Conservation (phyloP, 257 asterid genomes). For the Solanum virginianum region DNA sequence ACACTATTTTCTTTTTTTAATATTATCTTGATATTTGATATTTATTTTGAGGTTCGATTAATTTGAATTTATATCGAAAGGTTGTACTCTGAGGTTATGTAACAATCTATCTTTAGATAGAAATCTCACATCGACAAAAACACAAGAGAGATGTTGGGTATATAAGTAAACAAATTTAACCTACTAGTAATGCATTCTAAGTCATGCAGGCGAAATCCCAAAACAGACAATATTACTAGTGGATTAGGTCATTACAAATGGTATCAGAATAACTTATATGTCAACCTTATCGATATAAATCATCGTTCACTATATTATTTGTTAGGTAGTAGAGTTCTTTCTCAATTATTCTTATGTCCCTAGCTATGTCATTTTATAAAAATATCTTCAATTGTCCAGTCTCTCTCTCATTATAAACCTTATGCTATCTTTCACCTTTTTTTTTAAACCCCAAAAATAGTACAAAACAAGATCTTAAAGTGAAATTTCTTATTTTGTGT, state of each 20-base stretch:
- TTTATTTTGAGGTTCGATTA: fast-evolving
- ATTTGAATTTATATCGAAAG: not conserved
- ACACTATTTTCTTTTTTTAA: not conserved
- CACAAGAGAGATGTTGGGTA: too few species aligned
- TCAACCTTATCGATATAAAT: too few species aligned
- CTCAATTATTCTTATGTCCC: not conserved
- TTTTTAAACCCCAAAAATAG: too few species aligned
- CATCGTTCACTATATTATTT: not conserved
- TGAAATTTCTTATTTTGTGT: not conserved
- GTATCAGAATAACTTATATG: too few species aligned
- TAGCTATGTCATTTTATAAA: not conserved
- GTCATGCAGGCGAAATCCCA: too few species aligned
- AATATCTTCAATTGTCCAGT: not conserved
- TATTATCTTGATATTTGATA: not conserved
- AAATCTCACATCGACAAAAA: too few species aligned
- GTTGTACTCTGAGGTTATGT: not conserved
- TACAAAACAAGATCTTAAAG: too few species aligned
- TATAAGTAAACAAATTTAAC: too few species aligned
- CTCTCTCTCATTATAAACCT: not conserved
- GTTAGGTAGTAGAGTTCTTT: not conserved
- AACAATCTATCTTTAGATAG: too few species aligned
- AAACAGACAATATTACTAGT: too few species aligned
- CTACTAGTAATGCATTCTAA: too few species aligned
- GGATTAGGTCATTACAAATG: too few species aligned
- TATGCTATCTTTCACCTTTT: not conserved